phyloP scores from a whole-genome alignment of 108 stramenopile species.

The Craspedostauros australis region DNA sequence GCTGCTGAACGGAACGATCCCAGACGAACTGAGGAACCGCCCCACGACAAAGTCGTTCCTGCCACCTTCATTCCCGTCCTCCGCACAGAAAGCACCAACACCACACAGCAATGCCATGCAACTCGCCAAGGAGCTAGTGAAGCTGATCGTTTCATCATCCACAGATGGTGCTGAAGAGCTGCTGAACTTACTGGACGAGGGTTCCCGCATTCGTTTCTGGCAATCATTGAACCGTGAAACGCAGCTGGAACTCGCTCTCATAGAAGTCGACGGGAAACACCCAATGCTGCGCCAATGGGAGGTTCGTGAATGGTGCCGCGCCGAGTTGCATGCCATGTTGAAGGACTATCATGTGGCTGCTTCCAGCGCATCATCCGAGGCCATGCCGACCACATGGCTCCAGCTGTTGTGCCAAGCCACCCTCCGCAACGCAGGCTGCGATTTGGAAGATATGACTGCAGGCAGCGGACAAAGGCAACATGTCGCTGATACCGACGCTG shows the following conservation, averaged over 20 bases:
- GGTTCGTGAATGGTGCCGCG: constrained; percentile 56
- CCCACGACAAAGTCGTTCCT: too few species aligned
- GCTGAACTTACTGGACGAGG: constrained; percentile 53
- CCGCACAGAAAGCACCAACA: too few species aligned
- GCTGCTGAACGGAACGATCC: constrained; percentile 65
- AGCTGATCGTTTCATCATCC: constrained; percentile 48
- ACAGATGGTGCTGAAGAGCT: constrained; percentile 37
- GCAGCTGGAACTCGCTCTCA: constrained; percentile 39
- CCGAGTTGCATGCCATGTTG: constrained; percentile 31
- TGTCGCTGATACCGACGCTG: not conserved
- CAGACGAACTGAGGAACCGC: constrained; percentile 65
- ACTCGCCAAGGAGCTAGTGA: constrained; percentile 44
- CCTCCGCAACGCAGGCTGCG: constrained; percentile 63
- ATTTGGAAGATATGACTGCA: constrained; percentile 31
- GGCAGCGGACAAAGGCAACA: too few species aligned
- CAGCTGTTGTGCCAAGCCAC: constrained; percentile 36
- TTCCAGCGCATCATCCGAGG: too few species aligned
- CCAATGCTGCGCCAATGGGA: constrained; percentile 60
- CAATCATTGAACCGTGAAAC: constrained; percentile 58
- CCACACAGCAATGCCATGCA: too few species aligned
- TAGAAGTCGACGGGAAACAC: constrained; percentile 40
- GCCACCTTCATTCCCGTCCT: not conserved
- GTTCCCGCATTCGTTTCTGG: constrained; percentile 48
- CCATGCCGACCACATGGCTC: constrained; percentile 51
- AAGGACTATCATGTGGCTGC: too few species aligned